Conservation (phyloP, 1,139 yeast species). For the Spencermartinsiella ligniputridi region DNA sequence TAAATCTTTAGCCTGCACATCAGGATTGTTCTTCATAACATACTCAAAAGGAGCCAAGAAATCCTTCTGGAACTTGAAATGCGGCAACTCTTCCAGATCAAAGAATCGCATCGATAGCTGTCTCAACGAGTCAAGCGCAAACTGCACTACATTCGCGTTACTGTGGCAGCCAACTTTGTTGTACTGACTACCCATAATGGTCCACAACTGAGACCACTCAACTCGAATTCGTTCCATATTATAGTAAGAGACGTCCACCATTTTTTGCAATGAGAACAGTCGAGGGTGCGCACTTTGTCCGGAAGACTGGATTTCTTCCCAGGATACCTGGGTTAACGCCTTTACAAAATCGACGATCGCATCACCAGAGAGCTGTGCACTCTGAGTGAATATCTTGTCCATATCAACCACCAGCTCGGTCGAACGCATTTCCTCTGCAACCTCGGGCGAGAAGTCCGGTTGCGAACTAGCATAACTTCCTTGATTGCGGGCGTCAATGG, state of each 20-base stretch:
- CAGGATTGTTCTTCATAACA: constrained; percentile 62
- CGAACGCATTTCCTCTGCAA: constrained; percentile 57
- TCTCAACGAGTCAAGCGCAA: constrained; percentile 90
- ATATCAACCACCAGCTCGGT: constrained; percentile 80
- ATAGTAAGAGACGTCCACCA: constrained; percentile 95
- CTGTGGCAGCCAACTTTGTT: constrained; percentile 78
- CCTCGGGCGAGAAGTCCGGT: constrained; percentile 42
- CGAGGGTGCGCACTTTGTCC: constrained; percentile 83
- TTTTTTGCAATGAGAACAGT: constrained; percentile 86
- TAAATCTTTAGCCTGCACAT: constrained; percentile 78
- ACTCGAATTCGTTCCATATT: constrained; percentile 95
- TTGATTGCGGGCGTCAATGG: constrained; percentile 38
- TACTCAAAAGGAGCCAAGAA: constrained; percentile 88
- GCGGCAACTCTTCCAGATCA: constrained; percentile 89
- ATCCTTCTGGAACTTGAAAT: constrained; percentile 93
- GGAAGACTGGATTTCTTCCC: constrained; percentile 88
- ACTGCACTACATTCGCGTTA: constrained; percentile 73
- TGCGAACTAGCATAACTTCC: constrained; percentile 5
- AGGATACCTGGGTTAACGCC: constrained; percentile 80
- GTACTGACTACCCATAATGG: constrained; percentile 86
- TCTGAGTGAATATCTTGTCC: constrained; percentile 82
- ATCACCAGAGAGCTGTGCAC: constrained; percentile 72
- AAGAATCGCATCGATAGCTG: constrained; percentile 90
- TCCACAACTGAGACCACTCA: constrained; percentile 97
- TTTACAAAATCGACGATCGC: constrained; percentile 84